A percentile compares a stretch with the other conserved stretches of the same genome.
phyloP scores from a whole-genome alignment of 495 filamentous ascomycete genomes.

The Stereocaulon alpinum region DNA sequence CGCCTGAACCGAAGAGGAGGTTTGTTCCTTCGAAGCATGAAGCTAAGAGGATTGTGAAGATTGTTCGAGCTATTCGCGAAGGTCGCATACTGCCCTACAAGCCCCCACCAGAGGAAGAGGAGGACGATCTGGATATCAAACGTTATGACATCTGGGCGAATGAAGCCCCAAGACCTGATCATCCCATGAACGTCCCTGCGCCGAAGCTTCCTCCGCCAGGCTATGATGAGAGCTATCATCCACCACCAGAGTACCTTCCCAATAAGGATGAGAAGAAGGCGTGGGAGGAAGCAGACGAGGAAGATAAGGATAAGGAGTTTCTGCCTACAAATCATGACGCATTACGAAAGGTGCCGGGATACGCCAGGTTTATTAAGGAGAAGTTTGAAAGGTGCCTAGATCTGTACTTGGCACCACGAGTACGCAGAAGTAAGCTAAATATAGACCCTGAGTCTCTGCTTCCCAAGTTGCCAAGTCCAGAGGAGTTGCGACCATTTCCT shows the following conservation, averaged over 20 bases:
- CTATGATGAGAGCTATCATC: conserved; percentile 92
- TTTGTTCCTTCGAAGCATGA: conserved; percentile 98
- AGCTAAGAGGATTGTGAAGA: conserved; percentile 93
- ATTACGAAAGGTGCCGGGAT: conserved; percentile 86
- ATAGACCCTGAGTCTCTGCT: conserved; percentile 91
- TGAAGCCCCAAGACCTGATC: conserved; percentile 70
- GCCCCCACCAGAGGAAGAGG: conserved; percentile 62
- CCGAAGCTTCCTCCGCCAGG: conserved; percentile 90
- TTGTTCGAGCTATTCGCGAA: conserved; percentile 89
- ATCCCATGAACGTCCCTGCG: conserved; percentile 91
- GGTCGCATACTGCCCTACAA: conserved; percentile 89
- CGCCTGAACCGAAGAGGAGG: conserved; percentile 89
- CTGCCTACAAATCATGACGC: conserved; percentile 71
- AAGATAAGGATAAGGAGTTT: conserved; percentile 84
- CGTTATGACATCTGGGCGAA: conserved; percentile 94
- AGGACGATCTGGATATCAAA: conserved; percentile 56
- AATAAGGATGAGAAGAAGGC: conserved; percentile 69
- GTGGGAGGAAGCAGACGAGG: conserved; percentile 84
- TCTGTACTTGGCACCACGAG: conserved; percentile 84
- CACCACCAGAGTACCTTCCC: conserved; percentile 89
- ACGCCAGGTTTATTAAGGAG: conserved; percentile 82
- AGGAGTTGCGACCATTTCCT: conserved; percentile 89
- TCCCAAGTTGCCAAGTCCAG: conserved; percentile 88
- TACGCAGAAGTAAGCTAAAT: conserved; percentile 87
- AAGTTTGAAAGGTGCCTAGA: conserved; percentile 93